Base-by-base conservation (phyloP, 768 basidiomycete species). In the Pulveroboletus sp. region DNA sequence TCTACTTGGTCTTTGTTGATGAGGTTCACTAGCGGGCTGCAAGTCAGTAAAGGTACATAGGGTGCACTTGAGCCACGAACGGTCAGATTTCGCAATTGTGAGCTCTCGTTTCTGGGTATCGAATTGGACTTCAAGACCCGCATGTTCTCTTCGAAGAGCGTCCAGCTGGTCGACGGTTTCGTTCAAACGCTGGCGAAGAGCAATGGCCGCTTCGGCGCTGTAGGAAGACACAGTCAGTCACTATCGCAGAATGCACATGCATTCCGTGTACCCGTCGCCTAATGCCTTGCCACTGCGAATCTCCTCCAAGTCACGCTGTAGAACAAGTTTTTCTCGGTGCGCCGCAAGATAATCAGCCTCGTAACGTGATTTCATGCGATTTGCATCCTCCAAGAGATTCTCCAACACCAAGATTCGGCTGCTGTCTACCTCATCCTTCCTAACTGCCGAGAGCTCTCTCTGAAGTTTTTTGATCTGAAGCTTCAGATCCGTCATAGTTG, bases 1-100 rank as follows among this genome's bases (percentile, higher is more conserved):
- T 94, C 93, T 18, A 93, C 73, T 65, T 97, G 92, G 63, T 96
- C 93, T 65, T 90, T 92, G 73, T 93, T 89, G 39, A 97, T 86
- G 39, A 98, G 77, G 39, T 81, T 88, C 61, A 97, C 93, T 95
- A 60, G 11, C 31, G 33, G 40, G 57, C 35, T 26, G 17, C 27
- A 39, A 27, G 40, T 54, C 9, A 51, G 58, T 42, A 7, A 55
- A 36, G 5, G 6, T 50, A 33, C 32, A 24, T n/a, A 9, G 5
- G 15, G 41, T 27, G 5, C 13, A 11, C 37, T 35, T 1, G 46
- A 46, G 21, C 13, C 14, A 73, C 85, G 59, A 58, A 95, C 93
- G 65, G 64, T 95, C 88, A 9, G 92, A 91, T 64, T 87, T 90
- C 40, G 88, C 88, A 53, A 93, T 77, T 0, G 81, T 88, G 45